Conservation (phyloP, 2,329 filamentous ascomycete species). For the Penicillium corylophilum region DNA sequence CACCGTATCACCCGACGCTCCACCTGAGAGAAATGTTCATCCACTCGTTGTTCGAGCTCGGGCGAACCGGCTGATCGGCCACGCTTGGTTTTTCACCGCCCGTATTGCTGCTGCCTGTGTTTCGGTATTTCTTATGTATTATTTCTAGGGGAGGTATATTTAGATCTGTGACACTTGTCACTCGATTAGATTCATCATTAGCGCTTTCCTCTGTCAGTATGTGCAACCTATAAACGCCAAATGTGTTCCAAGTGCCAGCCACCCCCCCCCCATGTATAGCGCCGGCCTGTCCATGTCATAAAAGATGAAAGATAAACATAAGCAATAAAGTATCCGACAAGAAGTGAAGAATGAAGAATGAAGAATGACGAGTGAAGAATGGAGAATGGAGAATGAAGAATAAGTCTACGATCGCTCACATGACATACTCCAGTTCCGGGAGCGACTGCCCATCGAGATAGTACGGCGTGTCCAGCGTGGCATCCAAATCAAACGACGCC, state of each 20-base stretch:
- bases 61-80: constrained; percentile 7
- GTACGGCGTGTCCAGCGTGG: constrained; percentile 33
- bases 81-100: constrained; percentile 15
- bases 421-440: constrained; percentile 38
- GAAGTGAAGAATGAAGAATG: not conserved
- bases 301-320: not conserved
- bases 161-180: not conserved
- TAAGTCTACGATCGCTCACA: constrained; percentile 32
- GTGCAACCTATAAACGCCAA: not conserved
- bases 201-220: not conserved
- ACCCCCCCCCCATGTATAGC: not conserved
- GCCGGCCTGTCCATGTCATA: too few species aligned
- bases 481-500: constrained; percentile 31
- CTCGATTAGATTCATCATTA: not conserved
- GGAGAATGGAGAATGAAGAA: not conserved
- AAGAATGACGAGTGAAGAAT: constrained; percentile 2
- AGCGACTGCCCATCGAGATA: constrained; percentile 34
- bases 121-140: not conserved
- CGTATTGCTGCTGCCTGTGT: constrained; percentile 24
- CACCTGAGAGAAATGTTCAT: not conserved
- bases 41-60: constrained; percentile 6
- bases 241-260: not conserved
- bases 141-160: not conserved
- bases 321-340: not conserved
- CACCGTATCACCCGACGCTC: constrained; percentile 6